Base-by-base conservation (phyloP, 139 green algal genomes). In the Eudorina sp. region DNA sequence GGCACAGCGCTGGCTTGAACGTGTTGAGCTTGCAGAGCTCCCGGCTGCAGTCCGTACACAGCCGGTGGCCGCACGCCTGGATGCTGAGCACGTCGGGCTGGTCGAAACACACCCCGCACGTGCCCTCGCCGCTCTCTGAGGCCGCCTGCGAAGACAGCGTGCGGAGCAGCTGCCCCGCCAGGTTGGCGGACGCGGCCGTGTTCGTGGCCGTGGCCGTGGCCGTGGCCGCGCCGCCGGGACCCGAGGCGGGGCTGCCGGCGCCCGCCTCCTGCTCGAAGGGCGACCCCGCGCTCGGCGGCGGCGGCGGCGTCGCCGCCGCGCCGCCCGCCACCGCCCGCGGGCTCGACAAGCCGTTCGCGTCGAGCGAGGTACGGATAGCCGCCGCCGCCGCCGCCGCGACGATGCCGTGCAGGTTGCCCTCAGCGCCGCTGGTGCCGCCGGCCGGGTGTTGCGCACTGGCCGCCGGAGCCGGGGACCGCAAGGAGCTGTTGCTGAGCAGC, bases 81-180 rank as follows among this genome's bases (percentile, higher is more conserved):
- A 93, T 69, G 21, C 7, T 48, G 4, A 91, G 83, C 5, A 73
- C 70, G 8, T 85, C 77, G 31, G 62, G 38, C 34, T 77, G 72
- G 83, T 94, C 91, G 77, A 92, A 91, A 62, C 91, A 94, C 85
- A 94, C 79, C 41, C 87, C 87, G 55, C 87, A 91, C 58, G 53
- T 25, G 36, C 77, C 70, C 23, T 91, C 87, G 41, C 79, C 68
- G 38, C 16, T 68, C 80, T 91, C 87, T 2, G 41, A 66, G 0
- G 51, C 53, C 19, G 53, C 64, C 23, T 41, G 66, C 13, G 83
- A 88, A 3, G 68, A 82, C 83, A 88, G 68, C 68, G 66, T 46
- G 48, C 83, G 83, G 34, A 88, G 83, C 83, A 81, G 48, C 36
- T 64, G 34, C 4, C 84, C 72, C 13, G 58, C 53, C 72, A 81